Evolutionary conservation across 176 grass and related monocot genomes (phyloP), one percentile per base, ranked within the genome.

Genomic region (Ampelocalamus luodianensis): DNA sequence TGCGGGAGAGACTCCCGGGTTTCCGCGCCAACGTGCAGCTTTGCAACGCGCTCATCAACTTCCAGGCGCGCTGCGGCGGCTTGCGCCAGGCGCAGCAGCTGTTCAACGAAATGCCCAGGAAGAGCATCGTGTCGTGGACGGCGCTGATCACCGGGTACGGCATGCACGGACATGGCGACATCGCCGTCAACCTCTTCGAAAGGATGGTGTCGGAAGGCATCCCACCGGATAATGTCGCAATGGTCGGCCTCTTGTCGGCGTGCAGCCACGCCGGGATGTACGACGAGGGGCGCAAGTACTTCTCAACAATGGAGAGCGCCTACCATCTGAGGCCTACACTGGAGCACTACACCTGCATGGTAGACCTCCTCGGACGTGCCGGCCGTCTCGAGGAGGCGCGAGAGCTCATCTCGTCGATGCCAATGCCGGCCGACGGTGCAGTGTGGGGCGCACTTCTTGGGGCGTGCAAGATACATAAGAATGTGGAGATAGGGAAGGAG

Each of bases 371-470:
- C 2, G 93, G 93, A 17, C 85, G 90, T 8, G 88, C 93, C 0
- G 90, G 88, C 3, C 85, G 50, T 26, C 76, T 95, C 15, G 43
- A 86, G 34, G 85, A 95, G 20, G 93, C 90, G 2, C 71, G 24
- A n/a, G 79, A 92, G 10, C 86, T 95, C 48, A 92, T 95, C 12
- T 24, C 80, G 0, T 92, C 90, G 0, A 92, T 92, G 93, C 50
- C 83, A 8, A 88, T 90, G 88, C 22, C 69, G 10, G 90, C 90
- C 1, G 93, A 95, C 4, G 90, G 88, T 0, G 88, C 88, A 0
- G 86, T 95, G 14, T 95, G 93, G 90, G 93, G 93, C 70, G 90
- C 93, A 1, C 86, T 95, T 48, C 91, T 95, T 17, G 93, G 93
- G 17, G 90, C 90, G 3, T 92, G 93, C 83, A 95, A 92, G 88